Percentiles rank a stretch among this genome's conserved stretches.
Evolutionary conservation across 768 basidiomycete species (phyloP).

Genomic region (Naganishia onofrii): DNA sequence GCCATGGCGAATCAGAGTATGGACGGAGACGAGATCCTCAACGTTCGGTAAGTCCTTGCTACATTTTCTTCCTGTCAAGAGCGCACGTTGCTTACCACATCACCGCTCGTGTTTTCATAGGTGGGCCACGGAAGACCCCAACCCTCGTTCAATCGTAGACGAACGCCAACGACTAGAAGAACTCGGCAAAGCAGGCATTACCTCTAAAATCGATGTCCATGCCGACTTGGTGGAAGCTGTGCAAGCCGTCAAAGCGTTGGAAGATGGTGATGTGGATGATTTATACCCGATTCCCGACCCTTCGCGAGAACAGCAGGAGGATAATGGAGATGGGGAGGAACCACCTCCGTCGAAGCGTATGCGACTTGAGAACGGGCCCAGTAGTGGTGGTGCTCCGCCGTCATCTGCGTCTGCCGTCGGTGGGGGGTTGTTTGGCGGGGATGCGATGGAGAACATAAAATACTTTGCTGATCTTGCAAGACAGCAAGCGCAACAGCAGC

Average conservation of each 20-base stretch:
- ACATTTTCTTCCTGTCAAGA: background rate
- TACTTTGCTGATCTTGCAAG: slow-evolving; percentile 80
- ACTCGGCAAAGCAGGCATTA: slow-evolving; percentile 79
- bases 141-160: slow-evolving; percentile 79
- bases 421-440: slow-evolving; percentile 69
- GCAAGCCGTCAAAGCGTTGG: slow-evolving; percentile 77
- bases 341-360: slow-evolving; percentile 34
- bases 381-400: too few relatives aligned
- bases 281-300: slow-evolving; percentile 53
- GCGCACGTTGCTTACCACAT: background rate
- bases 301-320: slow-evolving; percentile 37
- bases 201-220: slow-evolving; percentile 65
- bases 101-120: slow-evolving; percentile 36
- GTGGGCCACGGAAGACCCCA: slow-evolving; percentile 99
- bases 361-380: slow-evolving; percentile 30
- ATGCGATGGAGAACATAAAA: slow-evolving; percentile 83
- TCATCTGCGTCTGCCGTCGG: slow-evolving; percentile 35
- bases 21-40: slow-evolving; percentile 94
- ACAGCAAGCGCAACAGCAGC: slow-evolving; percentile 56
- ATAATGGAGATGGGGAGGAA: slow-evolving; percentile 53
- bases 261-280: slow-evolving; percentile 64
- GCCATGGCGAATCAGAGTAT: slow-evolving; percentile 98
- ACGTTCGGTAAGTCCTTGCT: slow-evolving; percentile 64
- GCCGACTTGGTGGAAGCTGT: slow-evolving; percentile 85
- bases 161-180: slow-evolving; percentile 82